Conservation (phyloP, 371 early-diverging fungal genomes). For the Entomophthora muscae region DNA sequence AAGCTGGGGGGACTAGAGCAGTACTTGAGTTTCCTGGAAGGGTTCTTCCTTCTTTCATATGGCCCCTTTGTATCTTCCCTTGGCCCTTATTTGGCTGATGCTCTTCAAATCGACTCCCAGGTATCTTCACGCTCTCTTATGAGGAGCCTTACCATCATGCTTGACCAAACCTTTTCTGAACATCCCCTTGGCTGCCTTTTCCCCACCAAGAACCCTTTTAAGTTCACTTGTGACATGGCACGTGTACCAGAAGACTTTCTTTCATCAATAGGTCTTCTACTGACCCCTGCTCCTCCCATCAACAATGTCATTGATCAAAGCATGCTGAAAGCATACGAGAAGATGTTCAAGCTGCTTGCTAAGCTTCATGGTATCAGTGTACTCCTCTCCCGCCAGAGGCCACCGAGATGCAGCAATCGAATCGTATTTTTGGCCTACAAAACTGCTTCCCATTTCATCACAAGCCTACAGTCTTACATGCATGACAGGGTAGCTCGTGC, state of each 20-base stretch:
- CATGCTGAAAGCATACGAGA: background rate
- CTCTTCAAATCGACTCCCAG: background rate
- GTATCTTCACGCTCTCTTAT: background rate
- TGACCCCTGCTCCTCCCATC: background rate
- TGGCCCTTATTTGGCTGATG: background rate
- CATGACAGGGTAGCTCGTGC: background rate
- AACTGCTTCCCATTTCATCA: background rate
- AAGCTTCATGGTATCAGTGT: background rate
- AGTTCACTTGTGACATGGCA: background rate
- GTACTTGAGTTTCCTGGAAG: background rate
- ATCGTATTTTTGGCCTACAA: background rate
- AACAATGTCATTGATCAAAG: background rate
- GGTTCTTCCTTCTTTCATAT: background rate
- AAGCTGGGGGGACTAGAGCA: background rate
- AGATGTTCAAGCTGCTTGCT: background rate
- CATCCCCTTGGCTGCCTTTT: background rate
- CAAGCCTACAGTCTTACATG: background rate
- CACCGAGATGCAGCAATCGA: background rate
- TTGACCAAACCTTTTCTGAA: background rate
- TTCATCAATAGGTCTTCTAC: background rate
- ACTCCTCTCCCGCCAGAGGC: background rate
- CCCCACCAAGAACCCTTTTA: background rate
- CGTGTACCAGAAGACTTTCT: background rate
- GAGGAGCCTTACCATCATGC: background rate
- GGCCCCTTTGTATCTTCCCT: background rate